A percentile compares a stretch with the other conserved stretches of the same genome.
These are phyloP conservation scores for Neonectria faginata DNA, from an alignment of 2,329 filamentous ascomycete genomes.

Conservation along the genomic window DNA sequence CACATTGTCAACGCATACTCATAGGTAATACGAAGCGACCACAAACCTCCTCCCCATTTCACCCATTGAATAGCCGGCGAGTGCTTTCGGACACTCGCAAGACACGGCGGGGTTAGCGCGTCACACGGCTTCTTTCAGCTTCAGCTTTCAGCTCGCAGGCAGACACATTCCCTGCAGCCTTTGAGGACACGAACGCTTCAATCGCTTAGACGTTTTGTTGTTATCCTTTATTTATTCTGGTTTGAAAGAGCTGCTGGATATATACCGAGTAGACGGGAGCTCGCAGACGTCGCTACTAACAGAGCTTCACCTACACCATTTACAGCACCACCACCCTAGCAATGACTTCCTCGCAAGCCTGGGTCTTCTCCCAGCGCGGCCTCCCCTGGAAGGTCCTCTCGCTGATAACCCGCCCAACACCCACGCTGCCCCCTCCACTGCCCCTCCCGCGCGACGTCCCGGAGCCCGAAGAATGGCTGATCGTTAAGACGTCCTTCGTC, in stretches of 20 bases:
- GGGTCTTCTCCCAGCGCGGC: slow-evolving; percentile 48
- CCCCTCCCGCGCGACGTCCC: slow-evolving; percentile 46
- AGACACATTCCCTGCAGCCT: slow-evolving; percentile 6
- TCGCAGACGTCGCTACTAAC: not conserved
- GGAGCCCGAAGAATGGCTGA: slow-evolving; percentile 51
- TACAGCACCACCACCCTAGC: not conserved
- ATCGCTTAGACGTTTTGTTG: not conserved
- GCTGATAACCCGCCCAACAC: slow-evolving; percentile 39
- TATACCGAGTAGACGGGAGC: not conserved
- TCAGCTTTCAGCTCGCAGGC: slow-evolving; percentile 6
- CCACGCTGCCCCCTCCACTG: slow-evolving; percentile 43
- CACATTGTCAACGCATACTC: not conserved
- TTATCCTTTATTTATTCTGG: not conserved
- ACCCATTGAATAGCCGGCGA: slow-evolving; percentile 1
- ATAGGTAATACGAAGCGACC: not conserved
- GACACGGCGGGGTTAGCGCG: slow-evolving; percentile 22
- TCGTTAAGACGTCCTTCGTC: slow-evolving; percentile 56
- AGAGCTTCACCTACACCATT: not conserved
- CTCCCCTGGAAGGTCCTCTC: slow-evolving; percentile 44
- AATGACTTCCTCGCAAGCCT: slow-evolving; percentile 41
- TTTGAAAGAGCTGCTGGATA: not conserved
- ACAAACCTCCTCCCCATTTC: not conserved
- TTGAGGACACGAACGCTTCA: not conserved
- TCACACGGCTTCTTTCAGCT: slow-evolving; percentile 17
- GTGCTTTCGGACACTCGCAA: slow-evolving; percentile 18